Evolutionary conservation across 2,329 filamentous ascomycete genomes (phyloP).

Genomic region (Balansia obtecta): DNA sequence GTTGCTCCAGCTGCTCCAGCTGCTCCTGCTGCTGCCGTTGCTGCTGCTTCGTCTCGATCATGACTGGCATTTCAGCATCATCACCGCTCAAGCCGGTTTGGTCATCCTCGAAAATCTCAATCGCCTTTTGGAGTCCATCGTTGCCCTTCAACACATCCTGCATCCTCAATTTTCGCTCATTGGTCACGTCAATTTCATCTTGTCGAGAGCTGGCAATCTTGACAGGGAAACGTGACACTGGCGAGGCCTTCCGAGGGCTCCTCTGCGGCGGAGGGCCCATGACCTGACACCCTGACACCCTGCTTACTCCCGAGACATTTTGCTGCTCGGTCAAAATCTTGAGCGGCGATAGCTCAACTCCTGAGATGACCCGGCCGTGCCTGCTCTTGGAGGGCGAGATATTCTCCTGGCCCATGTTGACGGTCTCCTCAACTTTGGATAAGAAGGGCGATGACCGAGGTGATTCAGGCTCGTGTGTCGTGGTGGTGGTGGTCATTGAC

Average conservation of each 20-base stretch:
- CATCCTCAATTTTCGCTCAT: slow-evolving; percentile 31
- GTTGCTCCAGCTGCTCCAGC: too few relatives aligned
- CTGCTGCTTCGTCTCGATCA: slow-evolving; percentile 19
- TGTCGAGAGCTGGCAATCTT: slow-evolving; percentile 31
- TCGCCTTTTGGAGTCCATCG: slow-evolving; percentile 43
- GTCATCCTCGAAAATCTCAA: slow-evolving; percentile 51
- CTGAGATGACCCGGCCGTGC: slow-evolving; percentile 44
- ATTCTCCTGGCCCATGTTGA: slow-evolving; percentile 31
- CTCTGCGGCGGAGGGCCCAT: slow-evolving; percentile 15
- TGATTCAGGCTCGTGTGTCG: not conserved
- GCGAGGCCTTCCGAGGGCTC: slow-evolving; percentile 35
- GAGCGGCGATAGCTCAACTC: slow-evolving; percentile 43
- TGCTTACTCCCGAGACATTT: slow-evolving; percentile 11
- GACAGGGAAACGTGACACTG: slow-evolving; percentile 49
- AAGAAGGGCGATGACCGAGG: slow-evolving; percentile 17
- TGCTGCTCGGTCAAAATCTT: slow-evolving; percentile 36
- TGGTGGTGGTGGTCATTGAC: not conserved
- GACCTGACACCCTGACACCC: slow-evolving; percentile 1
- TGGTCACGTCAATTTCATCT: slow-evolving; percentile 11
- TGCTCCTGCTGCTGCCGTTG: not conserved
- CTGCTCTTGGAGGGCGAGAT: slow-evolving; percentile 33
- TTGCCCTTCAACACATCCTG: slow-evolving; percentile 43
- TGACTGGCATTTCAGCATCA: too few relatives aligned
- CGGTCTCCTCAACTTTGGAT: slow-evolving; percentile 20
- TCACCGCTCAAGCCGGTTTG: slow-evolving; percentile 16